Percentiles rank a stretch among this genome's conserved stretches.
Conservation (phyloP, 768 basidiomycete genomes). For the Naematelia encephala region DNA sequence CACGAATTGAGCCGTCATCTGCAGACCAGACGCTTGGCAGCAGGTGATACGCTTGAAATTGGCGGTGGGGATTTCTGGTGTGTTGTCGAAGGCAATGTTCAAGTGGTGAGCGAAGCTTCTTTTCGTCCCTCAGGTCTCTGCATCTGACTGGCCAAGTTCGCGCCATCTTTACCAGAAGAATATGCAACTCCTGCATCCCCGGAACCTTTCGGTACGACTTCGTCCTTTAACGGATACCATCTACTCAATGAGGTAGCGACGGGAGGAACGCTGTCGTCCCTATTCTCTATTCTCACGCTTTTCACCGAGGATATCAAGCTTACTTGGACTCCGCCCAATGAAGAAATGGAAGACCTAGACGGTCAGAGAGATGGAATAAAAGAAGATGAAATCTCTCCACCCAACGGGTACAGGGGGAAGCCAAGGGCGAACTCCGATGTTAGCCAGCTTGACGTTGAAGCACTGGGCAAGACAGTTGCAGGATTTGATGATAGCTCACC, state of each 20-base stretch:
- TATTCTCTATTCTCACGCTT: slow-evolving; percentile 93
- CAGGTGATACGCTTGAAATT: slow-evolving; percentile 78
- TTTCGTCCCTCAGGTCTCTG: slow-evolving; percentile 44
- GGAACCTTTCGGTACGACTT: slow-evolving; percentile 15
- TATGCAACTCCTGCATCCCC: slow-evolving; percentile 17
- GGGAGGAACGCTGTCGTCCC: slow-evolving; percentile 88
- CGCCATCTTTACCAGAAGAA: slow-evolving; percentile 59
- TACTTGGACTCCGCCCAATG: slow-evolving; percentile 70
- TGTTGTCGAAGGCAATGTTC: slow-evolving; percentile 94
- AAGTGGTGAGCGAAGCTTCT: slow-evolving; percentile 83
- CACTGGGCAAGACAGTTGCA: slow-evolving; percentile 7
- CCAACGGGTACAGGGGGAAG: slow-evolving; percentile 10
- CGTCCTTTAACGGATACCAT: slow-evolving; percentile 89
- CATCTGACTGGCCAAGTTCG: slow-evolving; percentile 25
- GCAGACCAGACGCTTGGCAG: slow-evolving; percentile 90
- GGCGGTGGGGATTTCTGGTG: slow-evolving; percentile 84
- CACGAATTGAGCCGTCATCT: slow-evolving; percentile 95
- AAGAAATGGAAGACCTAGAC: slow-evolving; percentile 13
- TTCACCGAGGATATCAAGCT: slow-evolving; percentile 76
- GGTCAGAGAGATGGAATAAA: slow-evolving; percentile 9
- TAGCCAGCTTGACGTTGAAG: slow-evolving; percentile 40
- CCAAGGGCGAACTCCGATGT: slow-evolving; percentile 45
- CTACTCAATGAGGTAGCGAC: slow-evolving; percentile 92
- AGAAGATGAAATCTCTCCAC: neutral
- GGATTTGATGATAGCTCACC: slow-evolving; percentile 14